Percentiles rank a stretch among this genome's conserved stretches.
phyloP scores from a whole-genome alignment of 75 land plant species.

The Pinus tabuliformis region DNA sequence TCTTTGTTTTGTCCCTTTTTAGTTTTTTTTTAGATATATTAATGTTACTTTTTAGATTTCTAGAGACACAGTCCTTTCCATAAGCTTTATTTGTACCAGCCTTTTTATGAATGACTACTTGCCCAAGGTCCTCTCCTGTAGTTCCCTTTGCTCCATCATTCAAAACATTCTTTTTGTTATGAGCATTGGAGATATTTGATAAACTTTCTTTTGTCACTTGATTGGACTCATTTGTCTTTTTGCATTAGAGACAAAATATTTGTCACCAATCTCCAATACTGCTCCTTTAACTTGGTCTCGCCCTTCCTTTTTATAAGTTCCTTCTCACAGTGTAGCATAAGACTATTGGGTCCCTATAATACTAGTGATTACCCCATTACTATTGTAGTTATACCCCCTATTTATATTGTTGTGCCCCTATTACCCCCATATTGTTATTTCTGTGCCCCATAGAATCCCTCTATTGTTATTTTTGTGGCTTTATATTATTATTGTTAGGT shows the following conservation, averaged over 20 bases:
- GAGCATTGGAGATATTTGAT: not conserved
- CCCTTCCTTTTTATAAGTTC: too few relatives aligned
- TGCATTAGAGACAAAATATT: slow-evolving; percentile 1
- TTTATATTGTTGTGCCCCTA: too few relatives aligned
- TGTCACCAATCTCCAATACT: slow-evolving; percentile 4
- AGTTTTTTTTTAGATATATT: not conserved
- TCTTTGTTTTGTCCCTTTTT: slow-evolving; percentile 19
- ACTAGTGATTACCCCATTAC: too few relatives aligned
- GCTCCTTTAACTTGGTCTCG: slow-evolving; percentile 17
- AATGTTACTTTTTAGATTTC: slow-evolving; percentile 12
- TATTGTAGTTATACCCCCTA: too few relatives aligned
- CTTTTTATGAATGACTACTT: slow-evolving; percentile 6
- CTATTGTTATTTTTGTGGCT: too few relatives aligned
- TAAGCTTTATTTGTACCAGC: slow-evolving; percentile 6
- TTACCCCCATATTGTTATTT: too few relatives aligned
- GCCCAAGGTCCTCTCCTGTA: slow-evolving; percentile 6
- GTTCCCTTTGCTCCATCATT: slow-evolving; percentile 1
- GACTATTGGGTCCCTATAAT: too few relatives aligned
- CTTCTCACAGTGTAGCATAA: too few relatives aligned
- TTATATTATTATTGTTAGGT: too few relatives aligned
- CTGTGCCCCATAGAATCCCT: too few relatives aligned
- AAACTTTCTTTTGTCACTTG: not conserved
- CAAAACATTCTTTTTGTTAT: not conserved
- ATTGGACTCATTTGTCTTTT: slow-evolving; percentile 6
- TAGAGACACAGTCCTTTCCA: slow-evolving; percentile 13